Conservation (phyloP, 1,284 basidiomycete genomes). For the Gomphus sp. region DNA sequence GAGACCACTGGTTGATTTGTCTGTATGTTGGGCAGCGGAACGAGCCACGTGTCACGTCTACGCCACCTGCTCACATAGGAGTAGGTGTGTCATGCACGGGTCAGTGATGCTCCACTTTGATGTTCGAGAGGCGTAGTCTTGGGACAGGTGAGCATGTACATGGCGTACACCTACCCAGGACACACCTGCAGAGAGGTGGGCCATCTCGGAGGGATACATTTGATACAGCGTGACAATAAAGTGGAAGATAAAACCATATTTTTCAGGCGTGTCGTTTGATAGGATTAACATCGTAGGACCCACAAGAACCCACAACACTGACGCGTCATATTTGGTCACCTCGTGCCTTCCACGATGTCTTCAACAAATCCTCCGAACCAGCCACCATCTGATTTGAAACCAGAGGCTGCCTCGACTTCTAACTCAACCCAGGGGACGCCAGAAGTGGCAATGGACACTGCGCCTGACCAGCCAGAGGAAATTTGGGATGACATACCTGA, state of each 20-base stretch:
- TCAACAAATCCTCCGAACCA: conserved; percentile 49
- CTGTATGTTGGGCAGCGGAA: conserved; percentile 10
- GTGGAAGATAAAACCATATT: background rate
- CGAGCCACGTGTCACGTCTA: conserved; percentile 4
- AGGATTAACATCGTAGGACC: background rate
- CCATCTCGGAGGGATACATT: background rate
- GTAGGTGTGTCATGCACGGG: background rate
- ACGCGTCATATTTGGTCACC: background rate
- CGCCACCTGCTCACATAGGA: background rate
- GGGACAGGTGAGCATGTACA: background rate
- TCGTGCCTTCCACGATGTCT: conserved; percentile 39
- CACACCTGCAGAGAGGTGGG: background rate
- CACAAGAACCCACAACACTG: conserved; percentile 6
- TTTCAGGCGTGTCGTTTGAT: too few relatives aligned
- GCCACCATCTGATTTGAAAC: conserved; percentile 35
- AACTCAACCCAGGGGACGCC: conserved; percentile 28
- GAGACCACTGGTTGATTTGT: background rate
- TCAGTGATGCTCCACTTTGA: conserved; percentile 6
- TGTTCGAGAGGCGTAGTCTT: conserved; percentile 2
- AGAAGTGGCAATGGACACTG: conserved; percentile 55
- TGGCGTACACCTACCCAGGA: background rate
- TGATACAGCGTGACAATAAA: background rate
- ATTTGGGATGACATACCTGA: conserved; percentile 78
- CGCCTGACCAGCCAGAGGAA: conserved; percentile 61
- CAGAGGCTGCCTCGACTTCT: conserved; percentile 23